phyloP scores from a whole-genome alignment of 2,329 filamentous ascomycete genomes.

The Claviceps sp. region DNA sequence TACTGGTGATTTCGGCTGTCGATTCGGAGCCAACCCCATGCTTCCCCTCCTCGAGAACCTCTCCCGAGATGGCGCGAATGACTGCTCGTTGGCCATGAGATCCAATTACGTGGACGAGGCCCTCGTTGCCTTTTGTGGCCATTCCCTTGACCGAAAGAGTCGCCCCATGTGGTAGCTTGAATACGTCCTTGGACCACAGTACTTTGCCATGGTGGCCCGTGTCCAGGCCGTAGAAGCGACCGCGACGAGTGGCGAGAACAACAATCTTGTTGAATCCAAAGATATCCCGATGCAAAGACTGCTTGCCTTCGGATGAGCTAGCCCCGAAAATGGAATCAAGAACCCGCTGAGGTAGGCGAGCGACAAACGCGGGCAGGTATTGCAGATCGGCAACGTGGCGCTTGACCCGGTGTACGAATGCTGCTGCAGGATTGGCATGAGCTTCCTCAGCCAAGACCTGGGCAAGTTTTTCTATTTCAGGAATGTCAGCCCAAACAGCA shows the following conservation, averaged over 20 bases:
- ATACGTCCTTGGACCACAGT: conserved; percentile 59
- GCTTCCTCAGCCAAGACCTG: conserved; percentile 77
- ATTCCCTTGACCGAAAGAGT: conserved; percentile 58
- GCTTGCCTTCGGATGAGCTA: conserved; percentile 28
- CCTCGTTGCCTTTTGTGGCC: conserved; percentile 42
- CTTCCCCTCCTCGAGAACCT: conserved; percentile 15
- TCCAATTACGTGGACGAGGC: conserved; percentile 44
- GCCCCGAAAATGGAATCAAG: conserved; percentile 50
- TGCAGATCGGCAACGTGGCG: conserved; percentile 71
- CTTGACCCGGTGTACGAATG: conserved; percentile 78
- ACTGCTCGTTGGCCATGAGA: conserved; percentile 48
- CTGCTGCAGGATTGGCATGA: conserved; percentile 62
- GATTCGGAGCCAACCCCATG: neutral
- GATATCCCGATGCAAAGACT: conserved; percentile 48
- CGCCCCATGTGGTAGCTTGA: conserved; percentile 39
- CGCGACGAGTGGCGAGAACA: conserved; percentile 65
- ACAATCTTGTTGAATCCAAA: conserved; percentile 87
- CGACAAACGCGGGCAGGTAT: conserved; percentile 61
- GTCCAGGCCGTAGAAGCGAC: conserved; percentile 69
- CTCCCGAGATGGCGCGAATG: conserved; percentile 40
- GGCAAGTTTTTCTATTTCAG: conserved; percentile 59
- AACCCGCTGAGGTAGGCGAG: conserved; percentile 54
- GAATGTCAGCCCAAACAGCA: conserved; percentile 68
- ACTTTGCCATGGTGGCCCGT: conserved; percentile 60
- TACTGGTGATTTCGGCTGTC: conserved; percentile 17